Conservation (phyloP, 768 basidiomycete species). For the Lactarius hengduanensis region DNA sequence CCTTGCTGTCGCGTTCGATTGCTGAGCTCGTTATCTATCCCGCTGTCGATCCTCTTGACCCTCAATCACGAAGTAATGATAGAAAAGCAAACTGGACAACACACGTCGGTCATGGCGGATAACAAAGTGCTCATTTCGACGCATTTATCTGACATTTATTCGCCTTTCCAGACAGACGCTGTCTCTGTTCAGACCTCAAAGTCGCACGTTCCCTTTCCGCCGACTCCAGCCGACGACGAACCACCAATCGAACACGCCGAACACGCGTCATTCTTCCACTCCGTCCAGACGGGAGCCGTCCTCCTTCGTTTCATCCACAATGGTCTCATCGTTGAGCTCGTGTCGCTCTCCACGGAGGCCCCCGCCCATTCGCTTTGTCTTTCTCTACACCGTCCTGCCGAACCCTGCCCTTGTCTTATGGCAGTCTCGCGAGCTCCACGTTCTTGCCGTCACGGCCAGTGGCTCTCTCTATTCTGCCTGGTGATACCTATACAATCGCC, state of each 20-base stretch:
- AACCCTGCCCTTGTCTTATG: conserved; percentile 62
- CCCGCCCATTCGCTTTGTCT: conserved; percentile 72
- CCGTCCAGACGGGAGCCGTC: conserved; percentile 59
- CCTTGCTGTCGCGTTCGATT: conserved; percentile 93
- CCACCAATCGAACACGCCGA: conserved; percentile 72
- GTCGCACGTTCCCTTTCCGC: conserved; percentile 50
- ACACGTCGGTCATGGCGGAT: neutral
- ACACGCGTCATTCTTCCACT: conserved; percentile 56
- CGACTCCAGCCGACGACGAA: conserved; percentile 40
- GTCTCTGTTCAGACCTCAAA: conserved; percentile 60
- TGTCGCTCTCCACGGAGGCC: conserved; percentile 65
- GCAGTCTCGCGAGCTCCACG: conserved; percentile 52
- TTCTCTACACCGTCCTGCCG: conserved; percentile 65
- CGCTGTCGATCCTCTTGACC: conserved; percentile 98
- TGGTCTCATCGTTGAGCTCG: conserved; percentile 70
- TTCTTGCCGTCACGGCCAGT: conserved; percentile 63
- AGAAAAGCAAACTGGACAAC: neutral
- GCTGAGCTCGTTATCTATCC: conserved; percentile 99
- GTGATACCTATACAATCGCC: conserved; percentile 54
- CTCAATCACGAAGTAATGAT: conserved; percentile 59
- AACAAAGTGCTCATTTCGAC: conserved; percentile 36
- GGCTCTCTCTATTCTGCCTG: conserved; percentile 75
- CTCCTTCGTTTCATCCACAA: conserved; percentile 73
- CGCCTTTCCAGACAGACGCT: conserved; percentile 48
- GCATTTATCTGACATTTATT: conserved; percentile 64